A percentile compares a stretch with the other conserved stretches of the same genome.
These are phyloP conservation scores for Syncephalastrum sp. DNA, from an alignment of 371 early-diverging fungal genomes.

Conservation along the genomic window DNA sequence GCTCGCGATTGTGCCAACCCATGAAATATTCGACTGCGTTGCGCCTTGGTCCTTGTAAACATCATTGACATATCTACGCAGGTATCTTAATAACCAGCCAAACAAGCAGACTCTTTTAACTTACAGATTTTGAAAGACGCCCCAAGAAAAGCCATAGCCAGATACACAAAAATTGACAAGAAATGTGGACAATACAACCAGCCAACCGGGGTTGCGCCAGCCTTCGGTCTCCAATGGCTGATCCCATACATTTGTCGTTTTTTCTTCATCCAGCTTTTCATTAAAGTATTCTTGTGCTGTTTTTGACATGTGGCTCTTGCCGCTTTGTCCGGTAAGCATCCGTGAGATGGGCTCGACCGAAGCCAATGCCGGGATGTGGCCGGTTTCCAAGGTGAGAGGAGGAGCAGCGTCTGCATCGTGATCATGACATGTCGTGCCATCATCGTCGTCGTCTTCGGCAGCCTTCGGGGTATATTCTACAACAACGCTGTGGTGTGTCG, in stretches of 20 bases:
- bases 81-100: no score
- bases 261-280: conserved; percentile 1
- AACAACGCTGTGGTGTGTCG: no score
- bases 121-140: conserved; percentile 48
- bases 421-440: no score
- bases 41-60: conserved; percentile 23
- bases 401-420: no score
- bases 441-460: no score
- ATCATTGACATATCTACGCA: conserved; percentile 25
- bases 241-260: conserved; percentile 13
- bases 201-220: conserved; percentile 37
- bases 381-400: no score
- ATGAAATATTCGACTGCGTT: conserved; percentile 33
- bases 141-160: conserved; percentile 43
- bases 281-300: no score
- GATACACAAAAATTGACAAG: conserved; percentile 53
- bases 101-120: not conserved
- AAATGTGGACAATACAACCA: conserved; percentile 50
- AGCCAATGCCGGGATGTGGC: no score
- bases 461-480: no score
- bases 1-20: conserved; percentile 51
- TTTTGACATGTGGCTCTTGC: no score
- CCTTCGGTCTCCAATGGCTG: conserved; percentile 21
- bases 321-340: no score
- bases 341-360: no score